Evolutionary conservation across 1,284 basidiomycete species (phyloP).

Genomic region (Schizopora paradoxa): DNA sequence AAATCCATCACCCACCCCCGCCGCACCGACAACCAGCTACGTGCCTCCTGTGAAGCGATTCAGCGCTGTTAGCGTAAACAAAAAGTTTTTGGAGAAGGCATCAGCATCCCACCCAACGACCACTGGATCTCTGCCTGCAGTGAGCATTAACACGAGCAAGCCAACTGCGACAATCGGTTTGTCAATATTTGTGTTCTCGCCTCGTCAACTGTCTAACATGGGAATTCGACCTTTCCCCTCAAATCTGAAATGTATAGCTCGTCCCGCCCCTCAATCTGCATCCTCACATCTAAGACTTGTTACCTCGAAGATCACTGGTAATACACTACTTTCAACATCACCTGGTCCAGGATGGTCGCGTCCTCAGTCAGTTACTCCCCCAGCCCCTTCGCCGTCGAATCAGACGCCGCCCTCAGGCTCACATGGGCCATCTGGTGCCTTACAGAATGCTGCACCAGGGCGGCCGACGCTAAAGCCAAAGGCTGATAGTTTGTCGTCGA

Average conservation of each 20-base stretch:
- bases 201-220: constrained; percentile 11
- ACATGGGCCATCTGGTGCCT: constrained; percentile 28
- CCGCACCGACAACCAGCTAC: constrained; percentile 18
- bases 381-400: constrained; percentile 39
- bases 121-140: no score
- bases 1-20: constrained; percentile 21
- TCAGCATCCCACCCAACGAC: no score
- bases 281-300: constrained; percentile 71
- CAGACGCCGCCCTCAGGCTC: constrained; percentile 25
- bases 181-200: constrained; percentile 6
- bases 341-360: constrained; percentile 71
- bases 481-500: constrained; percentile 34
- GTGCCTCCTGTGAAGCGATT: constrained; percentile 76
- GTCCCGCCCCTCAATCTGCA: constrained; percentile 48
- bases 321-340: constrained; percentile 46
- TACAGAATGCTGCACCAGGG: constrained; percentile 49
- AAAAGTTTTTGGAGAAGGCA: constrained; percentile 89
- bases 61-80: constrained; percentile 84
- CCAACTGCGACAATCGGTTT: no score
- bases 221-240: constrained; percentile 10
- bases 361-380: constrained; percentile 63
- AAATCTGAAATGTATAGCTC: constrained; percentile 34
- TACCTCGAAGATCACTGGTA: constrained; percentile 77
- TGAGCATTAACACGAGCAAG: no score
- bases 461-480: constrained; percentile 45